These are phyloP conservation scores for Populus euphratica DNA, from an alignment of 345 rosid genomes.

Conservation along the genomic window DNA sequence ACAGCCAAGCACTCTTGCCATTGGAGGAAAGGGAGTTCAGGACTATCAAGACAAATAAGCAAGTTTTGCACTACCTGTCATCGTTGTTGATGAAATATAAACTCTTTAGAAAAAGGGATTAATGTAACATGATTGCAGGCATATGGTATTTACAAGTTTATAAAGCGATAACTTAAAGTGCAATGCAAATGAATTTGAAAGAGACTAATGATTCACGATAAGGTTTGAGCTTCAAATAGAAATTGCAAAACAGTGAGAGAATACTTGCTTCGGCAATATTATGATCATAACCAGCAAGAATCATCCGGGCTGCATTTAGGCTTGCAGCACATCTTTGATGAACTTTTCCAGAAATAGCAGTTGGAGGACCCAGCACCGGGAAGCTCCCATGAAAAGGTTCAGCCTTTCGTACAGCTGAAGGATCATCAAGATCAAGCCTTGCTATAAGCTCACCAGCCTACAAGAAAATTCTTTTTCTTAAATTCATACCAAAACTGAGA, in stretches of 20 bases:
- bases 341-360: conserved; percentile 91
- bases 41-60: conserved; percentile 88
- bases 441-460: conserved; percentile 99
- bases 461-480: conserved; percentile 18
- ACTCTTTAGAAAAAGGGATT: conserved; percentile 6
- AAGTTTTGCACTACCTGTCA: conserved; percentile 86
- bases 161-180: neutral
- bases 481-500: neutral
- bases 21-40: conserved; percentile 97
- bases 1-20: conserved; percentile 98
- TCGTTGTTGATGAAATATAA: conserved; percentile 3
- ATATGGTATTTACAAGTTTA: neutral
- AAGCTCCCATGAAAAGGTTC: conserved; percentile 93
- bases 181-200: neutral
- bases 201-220: conserved; percentile 1
- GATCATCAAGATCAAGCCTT: conserved; percentile 92
- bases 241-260: conserved; percentile 7
- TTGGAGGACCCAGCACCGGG: conserved; percentile 84
- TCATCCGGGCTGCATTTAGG: conserved; percentile 87
- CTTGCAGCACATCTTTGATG: conserved; percentile 99
- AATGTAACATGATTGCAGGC: neutral
- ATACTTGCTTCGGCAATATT: conserved; percentile 75
- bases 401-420: conserved; percentile 98
- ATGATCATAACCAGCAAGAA: conserved; percentile 97
- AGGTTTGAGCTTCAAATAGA: neutral